A percentile compares a stretch with the other conserved stretches of the same genome.
Evolutionary conservation across 805 yeast genomes (phyloP).

Genomic region (Candida golubevii): DNA sequence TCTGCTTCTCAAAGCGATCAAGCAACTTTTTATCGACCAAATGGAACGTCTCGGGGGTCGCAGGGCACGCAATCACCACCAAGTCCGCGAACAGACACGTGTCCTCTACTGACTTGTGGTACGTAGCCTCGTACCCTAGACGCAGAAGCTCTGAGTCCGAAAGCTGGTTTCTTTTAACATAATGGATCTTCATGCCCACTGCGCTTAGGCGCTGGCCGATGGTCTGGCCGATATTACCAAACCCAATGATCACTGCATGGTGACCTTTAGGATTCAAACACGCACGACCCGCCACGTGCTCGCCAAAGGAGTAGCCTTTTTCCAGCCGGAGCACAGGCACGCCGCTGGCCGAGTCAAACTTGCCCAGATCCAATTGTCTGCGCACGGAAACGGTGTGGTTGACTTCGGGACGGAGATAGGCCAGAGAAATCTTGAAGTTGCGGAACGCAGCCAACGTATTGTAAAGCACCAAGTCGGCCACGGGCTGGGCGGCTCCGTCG

Average conservation of each 20-base stretch:
- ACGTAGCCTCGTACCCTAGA: constrained; percentile 45
- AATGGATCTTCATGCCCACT: constrained; percentile 64
- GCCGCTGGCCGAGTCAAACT: constrained; percentile 32
- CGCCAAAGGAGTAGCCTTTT: constrained; percentile 37
- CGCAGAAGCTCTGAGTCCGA: constrained; percentile 24
- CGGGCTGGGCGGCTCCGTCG: constrained; percentile 59
- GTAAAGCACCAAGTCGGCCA: constrained; percentile 66
- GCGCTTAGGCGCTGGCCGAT: constrained; percentile 52
- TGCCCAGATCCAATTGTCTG: constrained; percentile 27
- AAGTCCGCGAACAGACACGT: constrained; percentile 46
- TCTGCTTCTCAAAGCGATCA: constrained; percentile 45
- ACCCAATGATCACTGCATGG: constrained; percentile 62
- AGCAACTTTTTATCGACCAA: constrained; percentile 49
- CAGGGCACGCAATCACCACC: constrained; percentile 65
- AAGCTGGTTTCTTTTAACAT: constrained; percentile 52
- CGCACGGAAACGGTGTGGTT: constrained; percentile 48
- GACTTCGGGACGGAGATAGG: constrained; percentile 29
- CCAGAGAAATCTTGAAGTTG: constrained; percentile 46
- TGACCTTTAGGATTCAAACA: constrained; percentile 52
- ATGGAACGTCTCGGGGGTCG: constrained; percentile 52
- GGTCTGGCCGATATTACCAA: constrained; percentile 69
- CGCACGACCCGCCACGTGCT: constrained; percentile 42
- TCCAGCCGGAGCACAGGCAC: constrained; percentile 19
- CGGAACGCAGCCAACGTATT: constrained; percentile 59
- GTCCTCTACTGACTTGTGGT: constrained; percentile 31